Base-by-base conservation (phyloP, 371 early-diverging fungal species). In the Smittium mucronatum region DNA sequence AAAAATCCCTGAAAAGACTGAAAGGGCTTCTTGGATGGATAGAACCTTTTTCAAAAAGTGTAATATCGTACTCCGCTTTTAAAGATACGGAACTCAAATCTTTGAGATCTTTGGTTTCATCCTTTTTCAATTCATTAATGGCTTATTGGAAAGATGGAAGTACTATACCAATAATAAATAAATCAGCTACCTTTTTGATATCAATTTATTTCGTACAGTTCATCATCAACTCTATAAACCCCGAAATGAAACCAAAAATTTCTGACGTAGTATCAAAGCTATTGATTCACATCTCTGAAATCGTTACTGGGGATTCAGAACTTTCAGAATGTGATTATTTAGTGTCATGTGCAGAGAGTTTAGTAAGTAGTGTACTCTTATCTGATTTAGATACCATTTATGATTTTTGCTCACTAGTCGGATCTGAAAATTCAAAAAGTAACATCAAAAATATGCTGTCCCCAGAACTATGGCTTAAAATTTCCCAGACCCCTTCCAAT, bases 291-390 rank as follows among this genome's bases (percentile, higher is more conserved):
- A 74, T 78, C 57, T 29, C 73, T 1, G 68, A 71, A 26, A 71
- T 78, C 31, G 77, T 70, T 1, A 74, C 72, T 58, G 71, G 73
- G 28, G 73, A 68, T 26, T 70, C 70, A 32, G 34, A 64, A 26
- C 69, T 78, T 26, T 72, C 76, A 2, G 59, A 66, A 21, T 70
- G 78, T 65, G 78, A 78, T 36, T 63, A 70, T 33, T 69, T 78
- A 33, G 70, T 74, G 11, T 32, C 68, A 30, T 36, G 72, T n/a
- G 68, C 77, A 1, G 78, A 76, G 36, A 67, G 66, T n/a, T 67
- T 78, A 30, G 72, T 76, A 8, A 75, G 73, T 32, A 58, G 58
- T 32, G 72, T 78, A 59, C 71, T 78, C 21, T 68, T 70, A 1
- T 73, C 72, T 15, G 77, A 77, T 34, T 59, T 78, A 61, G 68